Conservation (phyloP, 768 basidiomycete genomes). For the Leccinum incarnatum region DNA sequence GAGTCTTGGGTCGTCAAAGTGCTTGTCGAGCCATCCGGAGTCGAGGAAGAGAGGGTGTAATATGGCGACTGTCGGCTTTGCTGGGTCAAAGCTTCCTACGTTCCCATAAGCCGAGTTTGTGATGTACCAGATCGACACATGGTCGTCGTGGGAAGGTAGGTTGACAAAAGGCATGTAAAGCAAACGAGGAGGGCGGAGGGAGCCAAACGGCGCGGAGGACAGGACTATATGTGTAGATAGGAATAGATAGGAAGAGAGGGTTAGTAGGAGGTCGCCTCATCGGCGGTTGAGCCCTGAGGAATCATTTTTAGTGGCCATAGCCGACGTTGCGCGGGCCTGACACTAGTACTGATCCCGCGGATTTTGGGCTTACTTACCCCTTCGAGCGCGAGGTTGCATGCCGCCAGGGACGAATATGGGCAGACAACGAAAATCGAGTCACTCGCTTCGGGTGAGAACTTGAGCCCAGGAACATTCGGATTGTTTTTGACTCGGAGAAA, state of each 20-base stretch:
- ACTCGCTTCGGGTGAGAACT: neutral
- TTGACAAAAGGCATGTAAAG: constrained; percentile 66
- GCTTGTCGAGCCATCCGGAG: constrained; percentile 62
- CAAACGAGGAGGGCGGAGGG: constrained; percentile 34
- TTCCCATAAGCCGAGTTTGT: constrained; percentile 60
- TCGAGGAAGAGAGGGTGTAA: constrained; percentile 69
- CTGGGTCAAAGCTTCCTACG: constrained; percentile 64
- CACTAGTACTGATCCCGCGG: neutral
- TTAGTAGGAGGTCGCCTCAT: neutral
- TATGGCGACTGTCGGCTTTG: constrained; percentile 64
- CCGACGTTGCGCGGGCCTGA: constrained; percentile 20
- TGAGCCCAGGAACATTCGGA: neutral
- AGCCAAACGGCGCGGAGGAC: constrained; percentile 3
- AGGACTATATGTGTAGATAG: constrained; percentile 14
- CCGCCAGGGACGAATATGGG: neutral
- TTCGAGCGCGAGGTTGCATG: neutral
- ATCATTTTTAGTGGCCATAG: constrained; percentile 18
- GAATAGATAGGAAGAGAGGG: constrained; percentile 13
- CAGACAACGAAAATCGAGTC: neutral
- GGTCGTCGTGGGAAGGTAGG: constrained; percentile 58
- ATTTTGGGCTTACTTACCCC: neutral
- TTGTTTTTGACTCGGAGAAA: neutral
- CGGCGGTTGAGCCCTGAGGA: constrained; percentile 20
- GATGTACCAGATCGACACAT: constrained; percentile 68
- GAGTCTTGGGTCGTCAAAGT: constrained; percentile 66